Evolutionary conservation across 2,329 filamentous ascomycete genomes (phyloP).

Genomic region (Pestalotiopsis sp.): DNA sequence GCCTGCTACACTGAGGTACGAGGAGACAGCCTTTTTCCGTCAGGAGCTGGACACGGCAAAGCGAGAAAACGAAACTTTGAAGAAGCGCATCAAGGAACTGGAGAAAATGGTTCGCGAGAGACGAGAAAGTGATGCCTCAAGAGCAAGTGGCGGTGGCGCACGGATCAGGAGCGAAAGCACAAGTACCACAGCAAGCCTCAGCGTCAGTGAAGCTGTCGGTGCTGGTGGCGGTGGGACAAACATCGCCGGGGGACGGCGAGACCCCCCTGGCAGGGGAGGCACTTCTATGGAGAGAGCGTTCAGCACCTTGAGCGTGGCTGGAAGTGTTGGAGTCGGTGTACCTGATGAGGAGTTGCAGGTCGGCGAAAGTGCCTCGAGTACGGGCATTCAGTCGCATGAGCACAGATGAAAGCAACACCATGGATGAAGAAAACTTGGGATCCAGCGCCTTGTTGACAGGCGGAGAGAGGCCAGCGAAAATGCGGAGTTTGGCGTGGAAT

Average conservation of each 20-base stretch:
- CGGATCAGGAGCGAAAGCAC: constrained; percentile 49
- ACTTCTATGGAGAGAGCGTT: constrained; percentile 45
- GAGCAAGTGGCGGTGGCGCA: constrained; percentile 9
- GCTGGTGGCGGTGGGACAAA: constrained; percentile 34
- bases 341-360: constrained; percentile 61
- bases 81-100: constrained; percentile 61
- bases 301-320: constrained; percentile 44
- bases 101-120: constrained; percentile 55
- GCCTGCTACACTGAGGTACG: constrained; percentile 59
- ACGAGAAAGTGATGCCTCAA: constrained; percentile 40
- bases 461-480: too few relatives aligned
- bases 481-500: too few relatives aligned
- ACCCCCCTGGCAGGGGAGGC: constrained; percentile 25
- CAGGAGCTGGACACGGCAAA: constrained; percentile 62
- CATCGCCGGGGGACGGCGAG: constrained; percentile 47
- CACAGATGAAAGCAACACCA: background rate
- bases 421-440: background rate
- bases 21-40: constrained; percentile 61
- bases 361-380: constrained; percentile 61
- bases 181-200: constrained; percentile 53
- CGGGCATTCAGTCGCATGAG: constrained; percentile 27
- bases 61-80: constrained; percentile 63
- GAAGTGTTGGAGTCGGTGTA: constrained; percentile 52
- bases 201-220: constrained; percentile 34
- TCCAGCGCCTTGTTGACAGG: too few relatives aligned